A percentile compares a stretch with the other conserved stretches of the same genome.
Evolutionary conservation across 495 filamentous ascomycete species (phyloP).

Genomic region (Neurospora africana): DNA sequence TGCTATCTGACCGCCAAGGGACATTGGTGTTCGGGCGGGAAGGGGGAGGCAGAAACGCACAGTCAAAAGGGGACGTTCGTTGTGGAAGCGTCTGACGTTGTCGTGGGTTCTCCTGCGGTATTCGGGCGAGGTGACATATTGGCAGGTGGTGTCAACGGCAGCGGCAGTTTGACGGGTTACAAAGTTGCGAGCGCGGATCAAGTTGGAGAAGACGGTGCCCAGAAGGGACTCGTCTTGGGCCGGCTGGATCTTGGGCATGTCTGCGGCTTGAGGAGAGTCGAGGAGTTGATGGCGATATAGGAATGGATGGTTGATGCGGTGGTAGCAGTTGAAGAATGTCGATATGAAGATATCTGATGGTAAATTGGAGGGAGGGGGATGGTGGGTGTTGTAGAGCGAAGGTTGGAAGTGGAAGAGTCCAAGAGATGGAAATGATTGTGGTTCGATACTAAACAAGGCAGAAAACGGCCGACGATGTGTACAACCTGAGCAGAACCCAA

Average conservation of each 20-base stretch:
- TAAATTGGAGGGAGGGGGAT: neutral
- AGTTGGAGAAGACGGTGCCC: neutral
- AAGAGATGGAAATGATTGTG: neutral
- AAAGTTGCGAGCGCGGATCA: neutral
- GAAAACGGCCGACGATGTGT: neutral
- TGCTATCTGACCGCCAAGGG: neutral
- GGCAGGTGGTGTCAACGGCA: neutral
- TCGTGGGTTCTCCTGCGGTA: neutral
- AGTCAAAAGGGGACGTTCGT: neutral
- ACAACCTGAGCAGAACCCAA: neutral
- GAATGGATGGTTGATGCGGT: neutral
- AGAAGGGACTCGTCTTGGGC: neutral
- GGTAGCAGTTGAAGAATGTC: neutral
- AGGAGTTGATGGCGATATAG: neutral
- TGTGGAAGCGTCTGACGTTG: neutral
- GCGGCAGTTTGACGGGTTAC: neutral
- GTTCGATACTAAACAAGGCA: neutral
- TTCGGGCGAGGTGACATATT: neutral
- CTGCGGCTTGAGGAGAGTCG: neutral
- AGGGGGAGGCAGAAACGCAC: neutral
- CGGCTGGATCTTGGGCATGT: neutral
- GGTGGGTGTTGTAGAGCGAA: neutral
- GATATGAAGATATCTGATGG: neutral
- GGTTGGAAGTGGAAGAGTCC: neutral
- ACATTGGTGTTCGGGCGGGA: neutral